These are phyloP conservation scores for Mycosarcoma mackinlayi DNA, from an alignment of 1,284 basidiomycete genomes.

Conservation along the genomic window DNA sequence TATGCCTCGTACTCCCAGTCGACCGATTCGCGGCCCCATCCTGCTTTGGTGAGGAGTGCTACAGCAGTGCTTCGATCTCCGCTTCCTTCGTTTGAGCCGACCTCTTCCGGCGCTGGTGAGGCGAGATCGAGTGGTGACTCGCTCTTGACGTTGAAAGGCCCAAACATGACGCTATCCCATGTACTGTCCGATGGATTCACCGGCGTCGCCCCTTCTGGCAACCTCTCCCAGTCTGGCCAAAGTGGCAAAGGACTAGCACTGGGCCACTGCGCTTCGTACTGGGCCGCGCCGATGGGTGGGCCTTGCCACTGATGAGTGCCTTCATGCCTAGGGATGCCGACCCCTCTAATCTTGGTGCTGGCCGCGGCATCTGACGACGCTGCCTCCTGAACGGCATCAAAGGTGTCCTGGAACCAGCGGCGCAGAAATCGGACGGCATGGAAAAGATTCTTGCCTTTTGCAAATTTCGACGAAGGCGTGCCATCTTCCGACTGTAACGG, in stretches of 20 bases:
- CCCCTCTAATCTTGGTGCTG: conserved; percentile 8
- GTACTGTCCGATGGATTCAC: conserved; percentile 30
- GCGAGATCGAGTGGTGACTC: conserved; percentile 10
- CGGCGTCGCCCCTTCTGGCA: conserved; percentile 23
- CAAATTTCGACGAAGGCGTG: not conserved
- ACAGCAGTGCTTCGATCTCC: conserved; percentile 29
- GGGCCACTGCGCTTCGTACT: conserved; percentile 36
- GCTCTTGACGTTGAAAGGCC: conserved; percentile 38
- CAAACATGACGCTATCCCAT: conserved; percentile 55
- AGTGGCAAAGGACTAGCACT: conserved; percentile 39
- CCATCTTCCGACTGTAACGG: conserved; percentile 4
- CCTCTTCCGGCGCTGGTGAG: not conserved
- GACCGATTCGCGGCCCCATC: conserved; percentile 35
- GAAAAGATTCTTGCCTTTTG: conserved; percentile 1
- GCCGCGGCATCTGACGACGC: conserved; percentile 8
- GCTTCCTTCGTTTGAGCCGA: not conserved
- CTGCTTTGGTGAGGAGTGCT: conserved; percentile 44
- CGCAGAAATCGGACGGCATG: conserved; percentile 7
- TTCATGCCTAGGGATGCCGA: conserved; percentile 10
- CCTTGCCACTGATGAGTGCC: conserved; percentile 37
- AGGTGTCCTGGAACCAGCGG: conserved; percentile 11
- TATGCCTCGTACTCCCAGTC: conserved; percentile 39
- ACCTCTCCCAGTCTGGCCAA: conserved; percentile 60
- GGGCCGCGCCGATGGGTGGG: conserved; percentile 29
- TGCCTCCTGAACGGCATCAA: conserved; percentile 9